These are phyloP conservation scores for Penicillium parvum DNA, from an alignment of 495 filamentous ascomycete species.

Conservation along the genomic window DNA sequence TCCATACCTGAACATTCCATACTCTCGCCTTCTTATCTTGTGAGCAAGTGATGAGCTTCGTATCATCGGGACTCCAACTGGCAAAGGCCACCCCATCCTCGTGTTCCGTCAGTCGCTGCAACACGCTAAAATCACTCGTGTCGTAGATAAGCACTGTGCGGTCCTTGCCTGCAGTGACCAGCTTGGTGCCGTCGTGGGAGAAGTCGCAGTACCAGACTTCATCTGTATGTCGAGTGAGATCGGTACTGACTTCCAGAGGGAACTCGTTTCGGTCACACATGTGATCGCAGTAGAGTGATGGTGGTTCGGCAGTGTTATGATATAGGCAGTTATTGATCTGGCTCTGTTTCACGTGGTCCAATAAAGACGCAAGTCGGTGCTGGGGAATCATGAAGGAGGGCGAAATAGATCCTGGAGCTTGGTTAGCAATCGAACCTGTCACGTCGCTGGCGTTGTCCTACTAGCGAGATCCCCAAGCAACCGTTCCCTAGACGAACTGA, in stretches of 20 bases:
- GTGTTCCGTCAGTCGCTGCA: slow-evolving; percentile 63
- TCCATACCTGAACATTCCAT: slow-evolving; percentile 72
- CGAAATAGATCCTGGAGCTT: slow-evolving; percentile 77
- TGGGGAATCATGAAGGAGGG: slow-evolving; percentile 98
- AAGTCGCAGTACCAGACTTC: slow-evolving; percentile 91
- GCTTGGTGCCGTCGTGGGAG: slow-evolving; percentile 78
- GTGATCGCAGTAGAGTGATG: slow-evolving; percentile 88
- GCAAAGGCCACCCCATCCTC: slow-evolving; percentile 65
- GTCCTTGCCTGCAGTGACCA: slow-evolving; percentile 80
- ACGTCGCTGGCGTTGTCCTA: slow-evolving; percentile 35
- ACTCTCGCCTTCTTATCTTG: slow-evolving; percentile 69
- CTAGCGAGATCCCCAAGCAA: slow-evolving; percentile 81
- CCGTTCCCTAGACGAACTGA: slow-evolving; percentile 65
- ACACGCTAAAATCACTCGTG: slow-evolving; percentile 59
- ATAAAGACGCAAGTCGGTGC: slow-evolving; percentile 79
- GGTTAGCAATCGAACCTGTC: slow-evolving; percentile 2
- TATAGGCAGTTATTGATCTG: slow-evolving; percentile 84
- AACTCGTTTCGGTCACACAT: slow-evolving; percentile 76
- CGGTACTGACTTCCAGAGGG: slow-evolving; percentile 59
- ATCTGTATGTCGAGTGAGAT: slow-evolving; percentile 70
- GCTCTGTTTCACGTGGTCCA: slow-evolving; percentile 73
- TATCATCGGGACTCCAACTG: slow-evolving; percentile 89
- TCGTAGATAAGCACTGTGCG: slow-evolving; percentile 77
- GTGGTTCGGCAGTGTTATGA: slow-evolving; percentile 74
- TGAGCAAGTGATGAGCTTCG: slow-evolving; percentile 75